Base-by-base conservation (phyloP, 495 filamentous ascomycete genomes). In the Aspergillus heteromorphus region DNA sequence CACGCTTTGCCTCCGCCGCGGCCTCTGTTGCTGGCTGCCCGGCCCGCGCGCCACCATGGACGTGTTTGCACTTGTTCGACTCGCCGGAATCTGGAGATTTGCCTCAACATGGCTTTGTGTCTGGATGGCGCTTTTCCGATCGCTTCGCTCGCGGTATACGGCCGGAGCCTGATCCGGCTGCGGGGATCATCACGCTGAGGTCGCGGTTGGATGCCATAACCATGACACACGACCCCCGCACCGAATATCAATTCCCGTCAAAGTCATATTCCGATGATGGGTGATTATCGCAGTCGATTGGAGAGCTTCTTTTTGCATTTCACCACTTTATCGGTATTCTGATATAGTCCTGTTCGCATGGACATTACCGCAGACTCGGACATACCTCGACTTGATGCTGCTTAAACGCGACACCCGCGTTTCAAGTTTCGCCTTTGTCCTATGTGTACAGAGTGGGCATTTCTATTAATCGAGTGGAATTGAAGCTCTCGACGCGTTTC, bases 61-160 rank as follows among this genome's bases (percentile, higher is more conserved):
- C 7, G 58, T 76, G 56, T 72, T 73, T 75, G 59, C 64, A 65
- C 73, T 75, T 65, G 42, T 80, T 79, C 59, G 59, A 69, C 53
- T 78, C 76, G 65, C 62, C 57, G 40, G 2, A 16, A 29, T 21
- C 13, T 8, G 54, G 36, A 61, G 56, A 69, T 45, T 69, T 23
- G 45, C n/a, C 0, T 41, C 21, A 34, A 0, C 9, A 8, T 6
- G 31, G 9, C 17, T 42, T 8, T 48, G 14, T n/a, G 2, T 14
- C n/a, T 13, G 11, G 5, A 14, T 1, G 2, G 34, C 34, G 3
- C 6, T 5, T 14, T 4, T 5, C 14, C 17, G 10, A 36, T 51
- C 0, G 23, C 0, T 18, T 36, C 3, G 16, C 17, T 5, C 7
- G 38, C 4, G 6, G 40, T 29, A 13, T 11, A 0, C 8, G 19